Base-by-base conservation (phyloP, 2,329 filamentous ascomycete species). In the Penicillium sp. region DNA sequence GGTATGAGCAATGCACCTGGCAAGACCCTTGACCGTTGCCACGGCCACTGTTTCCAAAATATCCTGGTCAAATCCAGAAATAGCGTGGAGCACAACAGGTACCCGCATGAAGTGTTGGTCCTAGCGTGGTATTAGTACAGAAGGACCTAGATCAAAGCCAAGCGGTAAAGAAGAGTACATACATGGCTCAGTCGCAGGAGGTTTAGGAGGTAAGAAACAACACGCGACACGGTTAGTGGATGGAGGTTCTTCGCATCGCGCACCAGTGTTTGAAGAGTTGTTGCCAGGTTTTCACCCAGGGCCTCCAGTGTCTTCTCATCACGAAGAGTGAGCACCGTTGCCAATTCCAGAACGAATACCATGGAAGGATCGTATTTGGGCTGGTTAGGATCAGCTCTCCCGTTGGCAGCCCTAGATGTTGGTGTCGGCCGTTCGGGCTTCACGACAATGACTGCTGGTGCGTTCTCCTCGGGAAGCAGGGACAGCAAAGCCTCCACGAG, bases 21-120 rank as follows among this genome's bases (percentile, higher is more conserved):
- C 84, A 27, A 99, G 78, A 0, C 93, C 93, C 64, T 89, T 87
- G 18, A 96, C 79, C 1, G 95, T 84, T 5, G 90, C 83, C 32
- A 85, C 79, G 0, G 91, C 88, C 16, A 90, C 88, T 70, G 88
- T 89, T 50, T 88, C 85, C 21, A 97, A 79, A 0, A 87, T 79
- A 32, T 90, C 85, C 66, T 91, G 86, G 37, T 91, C 86, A 67
- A 97, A 90, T 60, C 87, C 91, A 1, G 92, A 95, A 58, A 99
- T 91, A 1, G 88, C 88, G 71, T 99, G 94, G 13, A 99, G 82
- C 8, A 97, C 83, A 48, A 97, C 89, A 1, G 94, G 94, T 1
- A 92, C 90, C 54, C 94, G 90, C 67, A 97, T 87, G 71, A 94
- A 96, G 65, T 95, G 90, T 66, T 93, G 85, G 63, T 96, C 89